These are phyloP conservation scores for Alternaria infectoria DNA, from an alignment of 2,329 filamentous ascomycete species.

Conservation along the genomic window DNA sequence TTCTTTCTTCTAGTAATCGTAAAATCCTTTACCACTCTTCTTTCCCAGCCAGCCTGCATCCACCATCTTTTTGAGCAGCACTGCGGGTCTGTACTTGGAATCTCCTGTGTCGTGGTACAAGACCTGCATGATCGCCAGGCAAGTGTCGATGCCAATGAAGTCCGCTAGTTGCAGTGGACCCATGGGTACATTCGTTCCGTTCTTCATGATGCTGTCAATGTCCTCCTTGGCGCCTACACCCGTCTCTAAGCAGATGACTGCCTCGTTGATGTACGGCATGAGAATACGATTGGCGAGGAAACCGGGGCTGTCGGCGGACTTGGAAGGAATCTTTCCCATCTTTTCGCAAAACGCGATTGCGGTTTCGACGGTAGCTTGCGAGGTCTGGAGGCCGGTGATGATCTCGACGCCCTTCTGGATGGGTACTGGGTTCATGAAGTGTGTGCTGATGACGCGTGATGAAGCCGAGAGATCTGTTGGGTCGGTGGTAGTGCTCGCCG, in stretches of 20 bases:
- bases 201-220: slow-evolving; percentile 99
- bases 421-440: slow-evolving; percentile 99
- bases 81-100: slow-evolving; percentile 90
- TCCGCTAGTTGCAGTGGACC: slow-evolving; percentile 91
- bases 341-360: slow-evolving; percentile 84
- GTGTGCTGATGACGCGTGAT: slow-evolving; percentile 89
- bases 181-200: slow-evolving; percentile 98
- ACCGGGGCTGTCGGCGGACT: slow-evolving; percentile 87
- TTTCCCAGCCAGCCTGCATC: slow-evolving; percentile 97
- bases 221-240: slow-evolving; percentile 86
- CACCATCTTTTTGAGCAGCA: slow-evolving; percentile 91
- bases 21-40: slow-evolving; percentile 96
- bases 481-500: slow-evolving; percentile 80
- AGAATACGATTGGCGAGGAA: slow-evolving; percentile 96
- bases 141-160: slow-evolving; percentile 97
- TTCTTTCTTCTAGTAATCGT: slow-evolving; percentile 66
- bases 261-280: slow-evolving; percentile 99
- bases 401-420: slow-evolving; percentile 98
- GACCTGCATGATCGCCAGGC: slow-evolving; percentile 95
- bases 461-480: slow-evolving; percentile 80
- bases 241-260: slow-evolving; percentile 93
- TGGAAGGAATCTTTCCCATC: slow-evolving; percentile 91
- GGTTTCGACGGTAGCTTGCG: slow-evolving; percentile 77
- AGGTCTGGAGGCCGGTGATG: slow-evolving; percentile 92
- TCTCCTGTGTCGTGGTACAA: slow-evolving; percentile 90